Percentiles rank a stretch among this genome's conserved stretches.
phyloP scores from a whole-genome alignment of 192 early-diverging fungal genomes.

The Pilobolus umbonatus region DNA sequence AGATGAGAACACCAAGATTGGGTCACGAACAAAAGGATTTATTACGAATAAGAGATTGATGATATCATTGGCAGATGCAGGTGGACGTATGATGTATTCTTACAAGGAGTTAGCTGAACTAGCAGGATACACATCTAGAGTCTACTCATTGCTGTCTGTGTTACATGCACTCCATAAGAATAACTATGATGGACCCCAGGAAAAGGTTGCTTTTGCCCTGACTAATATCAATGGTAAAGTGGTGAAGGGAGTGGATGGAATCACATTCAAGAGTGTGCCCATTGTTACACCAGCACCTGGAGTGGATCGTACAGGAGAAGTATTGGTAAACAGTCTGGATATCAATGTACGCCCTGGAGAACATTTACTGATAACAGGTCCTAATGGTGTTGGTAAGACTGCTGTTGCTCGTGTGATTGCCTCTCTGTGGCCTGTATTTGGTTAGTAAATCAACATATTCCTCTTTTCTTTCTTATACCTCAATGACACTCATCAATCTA shows the following conservation, averaged over 20 bases:
- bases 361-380: conserved; percentile 88
- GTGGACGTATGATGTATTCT: conserved; percentile 95
- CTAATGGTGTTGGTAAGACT: conserved; percentile 93
- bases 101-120: conserved; percentile 92
- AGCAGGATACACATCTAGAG: conserved; percentile 83
- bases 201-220: conserved; percentile 34
- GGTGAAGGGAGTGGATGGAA: conserved; percentile 52
- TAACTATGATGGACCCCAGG: conserved; percentile 45
- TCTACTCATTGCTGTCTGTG: conserved; percentile 80
- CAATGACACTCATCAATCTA: too few relatives aligned
- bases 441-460: conserved; percentile 24
- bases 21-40: conserved; percentile 74
- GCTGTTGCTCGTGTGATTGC: conserved; percentile 90
- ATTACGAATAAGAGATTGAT: conserved; percentile 86
- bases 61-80: conserved; percentile 87
- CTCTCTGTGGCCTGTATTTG: conserved; percentile 92
- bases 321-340: conserved; percentile 73
- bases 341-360: conserved; percentile 82
- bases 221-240: conserved; percentile 55
- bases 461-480: too few relatives aligned
- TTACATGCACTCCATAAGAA: conserved; percentile 69
- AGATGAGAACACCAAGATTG: conserved; percentile 35
- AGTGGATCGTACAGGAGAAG: conserved; percentile 60
- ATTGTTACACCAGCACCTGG: conserved; percentile 83
- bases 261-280: conserved; percentile 84